Base-by-base conservation (phyloP, 2,329 filamentous ascomycete species). In the Phaeoacremonium minimum region DNA sequence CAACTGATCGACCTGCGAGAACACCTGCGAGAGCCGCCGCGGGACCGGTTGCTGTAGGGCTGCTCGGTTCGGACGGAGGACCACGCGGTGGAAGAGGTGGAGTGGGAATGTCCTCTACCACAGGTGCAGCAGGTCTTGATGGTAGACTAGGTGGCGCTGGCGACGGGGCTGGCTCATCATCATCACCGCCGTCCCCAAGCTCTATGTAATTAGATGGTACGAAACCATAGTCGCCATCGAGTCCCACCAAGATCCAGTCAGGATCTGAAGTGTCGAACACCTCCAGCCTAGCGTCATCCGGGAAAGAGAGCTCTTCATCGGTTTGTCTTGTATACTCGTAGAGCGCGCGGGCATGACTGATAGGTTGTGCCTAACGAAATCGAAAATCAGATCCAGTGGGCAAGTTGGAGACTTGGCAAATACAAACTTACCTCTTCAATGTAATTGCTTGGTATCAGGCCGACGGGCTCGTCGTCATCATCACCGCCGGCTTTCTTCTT, bases 251-350 rank as follows among this genome's bases (percentile, higher is more conserved):
- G 44, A 93, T 95, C 93, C 93, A 98, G 63, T 98, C 93, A 12
- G 88, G 87, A 60, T 98, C 93, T 5, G 88, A 85, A 8, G 75
- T 83, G 61, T 98, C 93, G 64, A 87, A 97, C 32, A 98, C 86
- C 42, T 85, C 71, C 33, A 98, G 74, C 30, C 79, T 65, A 28
- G 85, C 82, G 56, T 95, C 90, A 67, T 98, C 93, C 33, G 87
- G 77, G 57, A 98, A 97, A 16, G 91, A 97, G 8, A 98, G 73
- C 64, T 98, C 93, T 63, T 98, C 93, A 56, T 98, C 93, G 16
- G 93, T 98, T 66, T 98, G 93, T 51, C 91, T 80, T 34, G 87
- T 87, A 61, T 98, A 98, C 61, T 98, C 93, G 69, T 91, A 98
- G n/a, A 97, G 77, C n/a, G 93, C 87, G 60, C 85, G 89, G 33